Evolutionary conservation across 352 stramenopile species (phyloP).

Genomic region (Phytophthora kernoviae): DNA sequence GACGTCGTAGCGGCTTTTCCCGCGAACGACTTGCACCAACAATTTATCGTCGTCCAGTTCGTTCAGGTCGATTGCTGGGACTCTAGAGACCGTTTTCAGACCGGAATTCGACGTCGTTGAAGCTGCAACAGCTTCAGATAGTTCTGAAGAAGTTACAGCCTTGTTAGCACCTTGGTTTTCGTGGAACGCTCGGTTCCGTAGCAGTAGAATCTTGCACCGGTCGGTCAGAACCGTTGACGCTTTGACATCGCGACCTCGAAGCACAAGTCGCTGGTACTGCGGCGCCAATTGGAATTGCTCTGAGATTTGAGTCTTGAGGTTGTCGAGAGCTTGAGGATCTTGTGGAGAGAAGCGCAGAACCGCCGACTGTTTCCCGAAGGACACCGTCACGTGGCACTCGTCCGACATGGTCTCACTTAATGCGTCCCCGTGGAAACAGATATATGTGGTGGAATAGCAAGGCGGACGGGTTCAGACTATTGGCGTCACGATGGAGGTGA

Average conservation of each 20-base stretch:
- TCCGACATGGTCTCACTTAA: slow-evolving; percentile 4
- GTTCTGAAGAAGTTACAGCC: neutral
- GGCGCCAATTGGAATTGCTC: slow-evolving; percentile 39
- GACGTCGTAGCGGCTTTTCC: slow-evolving; percentile 65
- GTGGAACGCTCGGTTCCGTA: slow-evolving; percentile 43
- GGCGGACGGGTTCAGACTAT: no score
- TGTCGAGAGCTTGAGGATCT: slow-evolving; percentile 27
- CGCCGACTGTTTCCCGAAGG: slow-evolving; percentile 50
- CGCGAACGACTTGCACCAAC: slow-evolving; percentile 57
- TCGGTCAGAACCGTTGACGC: slow-evolving; percentile 23
- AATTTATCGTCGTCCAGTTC: slow-evolving; percentile 48
- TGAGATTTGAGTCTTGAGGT: slow-evolving; percentile 38
- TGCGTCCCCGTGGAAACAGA: no score
- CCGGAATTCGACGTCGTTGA: slow-evolving; percentile 1
- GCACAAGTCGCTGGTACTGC: slow-evolving; percentile 60
- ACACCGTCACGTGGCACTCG: slow-evolving; percentile 47
- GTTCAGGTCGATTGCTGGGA: slow-evolving; percentile 37
- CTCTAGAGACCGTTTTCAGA: slow-evolving; percentile 2
- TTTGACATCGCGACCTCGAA: slow-evolving; percentile 51
- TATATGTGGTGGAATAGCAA: no score
- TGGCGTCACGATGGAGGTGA: no score
- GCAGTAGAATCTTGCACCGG: slow-evolving; percentile 54
- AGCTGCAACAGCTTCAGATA: neutral
- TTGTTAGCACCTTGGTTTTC: slow-evolving; percentile 12
- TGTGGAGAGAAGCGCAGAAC: slow-evolving; percentile 28